Evolutionary conservation across 192 early-diverging fungal genomes (phyloP), one percentile per base, ranked within the genome.

Genomic region (Entophlyctis luteolus): DNA sequence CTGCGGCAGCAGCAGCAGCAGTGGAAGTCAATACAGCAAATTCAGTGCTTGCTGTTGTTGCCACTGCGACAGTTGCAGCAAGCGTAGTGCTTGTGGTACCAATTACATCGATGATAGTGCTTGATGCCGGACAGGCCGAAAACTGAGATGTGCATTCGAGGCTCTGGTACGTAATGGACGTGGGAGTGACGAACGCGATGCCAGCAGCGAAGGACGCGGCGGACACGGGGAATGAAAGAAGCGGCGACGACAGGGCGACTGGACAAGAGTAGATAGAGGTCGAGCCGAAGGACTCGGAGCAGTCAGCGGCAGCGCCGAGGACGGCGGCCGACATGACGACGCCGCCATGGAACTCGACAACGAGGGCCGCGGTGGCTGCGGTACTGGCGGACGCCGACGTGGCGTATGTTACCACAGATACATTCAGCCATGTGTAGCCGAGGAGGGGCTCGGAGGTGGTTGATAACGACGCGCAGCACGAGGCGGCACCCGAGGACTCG

Each of bases 371-470:
- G 12, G 14, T n/a, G 1, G 8, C 23, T 8, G 49, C 12, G 8
- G 22, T 22, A 23, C 16, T n/a, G 14, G 49, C 10, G 0, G 49
- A 52, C 10, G 20, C 49, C 5, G 54, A 16, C n/a, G n/a, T n/a
- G n/a, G n/a, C n/a, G n/a, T n/a, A n/a, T n/a, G n/a, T n/a, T n/a
- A n/a, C n/a, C n/a, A n/a, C n/a, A n/a, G n/a, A n/a, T 14, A 55
- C 54, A 34, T 55, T 55, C 31, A 55, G 4, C 54, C 54, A 55
- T 29, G 20, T 55, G 54, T 16, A 55, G 5, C 54, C 54, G 10
- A 55, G 54, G 8, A 55, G 54, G 32, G 54, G 4, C 32, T 22
- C 27, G 32, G 16, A 18, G 10, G 14, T 27, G 4, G 18, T 55
- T 35, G 54, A 23, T 29, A 55, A 3, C 10, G 54, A 35, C 18